Conservation (phyloP, 2,329 filamentous ascomycete genomes). For the Microcera coccophila region DNA sequence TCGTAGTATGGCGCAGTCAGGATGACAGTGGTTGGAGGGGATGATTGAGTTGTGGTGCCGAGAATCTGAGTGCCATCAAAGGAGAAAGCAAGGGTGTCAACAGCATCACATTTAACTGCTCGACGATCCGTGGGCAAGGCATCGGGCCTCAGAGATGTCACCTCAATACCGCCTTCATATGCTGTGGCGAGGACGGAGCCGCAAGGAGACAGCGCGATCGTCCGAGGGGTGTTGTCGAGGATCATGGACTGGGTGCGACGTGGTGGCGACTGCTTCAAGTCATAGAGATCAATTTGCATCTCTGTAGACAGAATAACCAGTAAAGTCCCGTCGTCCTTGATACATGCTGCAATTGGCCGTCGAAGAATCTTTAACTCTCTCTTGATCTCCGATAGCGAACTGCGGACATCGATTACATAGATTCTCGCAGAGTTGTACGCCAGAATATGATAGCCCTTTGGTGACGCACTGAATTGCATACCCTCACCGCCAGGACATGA, state of each 20-base stretch:
- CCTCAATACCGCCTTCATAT: slow-evolving; percentile 85
- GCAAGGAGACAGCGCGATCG: slow-evolving; percentile 76
- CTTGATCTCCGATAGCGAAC: slow-evolving; percentile 57
- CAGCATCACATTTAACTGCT: slow-evolving; percentile 72
- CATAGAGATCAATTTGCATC: slow-evolving; percentile 84
- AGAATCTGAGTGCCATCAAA: slow-evolving; percentile 73
- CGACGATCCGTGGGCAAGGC: slow-evolving; percentile 64
- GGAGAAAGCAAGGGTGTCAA: slow-evolving; percentile 72
- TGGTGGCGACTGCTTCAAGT: slow-evolving; percentile 60
- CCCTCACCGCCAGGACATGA: slow-evolving; percentile 80
- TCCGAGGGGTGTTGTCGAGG: slow-evolving; percentile 72
- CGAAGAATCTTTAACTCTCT: slow-evolving; percentile 77
- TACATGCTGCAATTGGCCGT: slow-evolving; percentile 70
- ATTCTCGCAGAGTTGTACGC: slow-evolving; percentile 84
- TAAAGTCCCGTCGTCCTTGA: slow-evolving; percentile 71
- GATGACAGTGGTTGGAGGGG: slow-evolving; percentile 67
- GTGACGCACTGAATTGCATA: slow-evolving; percentile 78
- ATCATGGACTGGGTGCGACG: slow-evolving; percentile 70
- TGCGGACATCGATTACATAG: slow-evolving; percentile 68
- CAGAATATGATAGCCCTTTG: slow-evolving; percentile 68
- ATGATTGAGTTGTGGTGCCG: slow-evolving; percentile 65
- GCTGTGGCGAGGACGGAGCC: slow-evolving; percentile 79
- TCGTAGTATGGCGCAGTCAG: slow-evolving; percentile 78
- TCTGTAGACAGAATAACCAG: slow-evolving; percentile 78
- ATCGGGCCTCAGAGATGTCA: slow-evolving; percentile 66